Evolutionary conservation across 2,329 filamentous ascomycete genomes (phyloP), one percentile per base, ranked within the genome.

Genomic region (Rugonectria rugulosa): DNA sequence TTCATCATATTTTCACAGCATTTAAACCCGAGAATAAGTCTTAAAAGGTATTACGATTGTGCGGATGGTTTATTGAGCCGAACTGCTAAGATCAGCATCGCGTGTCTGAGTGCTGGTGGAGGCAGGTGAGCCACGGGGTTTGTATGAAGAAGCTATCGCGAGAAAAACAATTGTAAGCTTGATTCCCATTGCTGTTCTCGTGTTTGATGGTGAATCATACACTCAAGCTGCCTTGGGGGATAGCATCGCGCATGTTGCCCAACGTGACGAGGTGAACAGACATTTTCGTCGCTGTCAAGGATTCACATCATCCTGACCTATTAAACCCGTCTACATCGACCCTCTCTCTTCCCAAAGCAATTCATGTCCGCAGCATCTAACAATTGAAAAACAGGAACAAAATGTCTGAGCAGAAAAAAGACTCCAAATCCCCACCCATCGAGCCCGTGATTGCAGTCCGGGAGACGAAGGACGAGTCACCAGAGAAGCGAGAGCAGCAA

Each of bases 331-430:
- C 8, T 20, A 6, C 12, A 24, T 19, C 23, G 20, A 17, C 32
- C 5, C 10, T 14, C 44, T 14, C n/a, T 12, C 26, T 40, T 2
- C 24, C 19, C 12, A 32, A 14, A 9, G 10, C 29, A 14, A 32
- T 5, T 14, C 29, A 14, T 5, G 29, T 14, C 49, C 24, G 31
- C 19, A 27, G 12, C 7, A 26, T 32, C 27, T 50, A 15, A 50
- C 47, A 11, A 15, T n/a, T 27, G 14, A n/a, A 5, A 12, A 14
- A 38, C 12, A 44, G 40, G 17, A n/a, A 31, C 44, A 37, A 32
- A 5, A 66, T 67, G 64, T 46, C 59, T 5, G 61, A 66, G 15
- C 41, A 53, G 10, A 55, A 52, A 38, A 50, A 42, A n/a, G 55
- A 56, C 44, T 49, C 31, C 17, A 52, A 36, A 29, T 31, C 51